phyloP scores from a whole-genome alignment of 345 rosid genomes.

The Melastoma malabathricum region DNA sequence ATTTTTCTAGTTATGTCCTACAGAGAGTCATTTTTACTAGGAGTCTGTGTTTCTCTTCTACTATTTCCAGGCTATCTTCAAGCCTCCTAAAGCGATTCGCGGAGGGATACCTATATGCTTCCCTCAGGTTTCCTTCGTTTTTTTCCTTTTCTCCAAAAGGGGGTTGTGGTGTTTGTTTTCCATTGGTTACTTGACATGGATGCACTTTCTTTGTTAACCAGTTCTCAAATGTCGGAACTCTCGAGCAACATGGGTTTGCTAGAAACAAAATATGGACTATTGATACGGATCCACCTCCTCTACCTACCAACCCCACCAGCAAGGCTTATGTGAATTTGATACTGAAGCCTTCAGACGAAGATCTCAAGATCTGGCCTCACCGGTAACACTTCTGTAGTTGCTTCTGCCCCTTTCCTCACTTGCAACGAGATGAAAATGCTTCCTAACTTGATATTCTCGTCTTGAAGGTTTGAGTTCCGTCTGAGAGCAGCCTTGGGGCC shows the following conservation, averaged over 20 bases:
- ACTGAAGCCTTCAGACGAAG: slow-evolving; percentile 67
- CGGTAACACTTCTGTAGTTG: slow-evolving; percentile 30
- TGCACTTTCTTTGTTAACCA: slow-evolving; percentile 20
- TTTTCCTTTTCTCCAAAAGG: not conserved
- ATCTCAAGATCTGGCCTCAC: slow-evolving; percentile 70
- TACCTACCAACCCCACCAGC: slow-evolving; percentile 41
- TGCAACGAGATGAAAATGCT: not conserved
- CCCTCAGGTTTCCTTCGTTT: slow-evolving; percentile 57
- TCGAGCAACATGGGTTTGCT: slow-evolving; percentile 86
- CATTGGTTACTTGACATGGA: slow-evolving; percentile 1
- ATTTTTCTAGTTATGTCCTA: too few species aligned
- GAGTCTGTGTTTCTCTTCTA: not conserved
- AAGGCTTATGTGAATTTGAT: slow-evolving; percentile 73
- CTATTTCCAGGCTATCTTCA: slow-evolving; percentile 45
- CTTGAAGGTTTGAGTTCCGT: slow-evolving; percentile 76
- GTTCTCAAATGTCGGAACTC: slow-evolving; percentile 70
- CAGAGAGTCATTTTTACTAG: too few species aligned
- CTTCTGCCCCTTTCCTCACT: slow-evolving; percentile 3
- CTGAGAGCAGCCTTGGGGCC: slow-evolving; percentile 53
- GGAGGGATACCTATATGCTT: slow-evolving; percentile 88
- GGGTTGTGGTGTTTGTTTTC: not conserved
- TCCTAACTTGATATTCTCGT: slow-evolving; percentile 4
- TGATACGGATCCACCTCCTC: slow-evolving; percentile 75
- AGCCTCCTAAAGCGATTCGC: slow-evolving; percentile 60
- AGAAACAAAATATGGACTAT: slow-evolving; percentile 67